Evolutionary conservation across 805 yeast species (phyloP), one percentile per base, ranked within the genome.

Genomic region (Yamadazyma phyllophila): DNA sequence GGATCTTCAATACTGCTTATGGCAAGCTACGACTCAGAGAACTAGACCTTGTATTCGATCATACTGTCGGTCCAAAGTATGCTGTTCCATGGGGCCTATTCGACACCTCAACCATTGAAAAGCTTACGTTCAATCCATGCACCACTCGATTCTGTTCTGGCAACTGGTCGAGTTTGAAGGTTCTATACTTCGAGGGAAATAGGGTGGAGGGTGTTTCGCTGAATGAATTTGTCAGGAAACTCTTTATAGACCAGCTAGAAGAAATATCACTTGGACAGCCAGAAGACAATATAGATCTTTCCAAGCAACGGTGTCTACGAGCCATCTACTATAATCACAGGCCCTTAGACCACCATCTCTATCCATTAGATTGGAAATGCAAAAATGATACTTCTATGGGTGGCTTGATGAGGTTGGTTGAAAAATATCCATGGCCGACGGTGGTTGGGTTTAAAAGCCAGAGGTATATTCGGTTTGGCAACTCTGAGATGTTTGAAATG

Each of bases 71-170:
- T 7, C 29, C 12, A 2, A 20, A 20, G 6, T 20, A 20, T 20
- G 10, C 39, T 12, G 14, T 36, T 12, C 27, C 39, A 4, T 36
- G 39, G 39, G 27, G 27, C 6, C 27, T 24, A 17, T 36, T 36
- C 20, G 39, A 36, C 12, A 36, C 39, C 12, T 36, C 39, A 10
- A 36, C 39, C n/a, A 36, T 36, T 20, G 39, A 36, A 36, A 36
- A 36, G 12, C 27, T 36, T 2, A 36, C 27, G 20, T 36, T 36
- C 14, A 36, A 36, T 14, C 39, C 39, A n/a, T 12, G 15, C 12
- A 14, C 39, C 7, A 36, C 14, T 20, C 12, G 27, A 4, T 36
- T 36, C 20, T 17, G 27, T 17, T 36, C 27, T 4, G 14, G 27
- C 9, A 36, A 36, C 17, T 36, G 39, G 39, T 16, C 39, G 10